These are phyloP conservation scores for Saccharomyces hybrid DNA, from an alignment of 1,139 yeast genomes.

Conservation along the genomic window DNA sequence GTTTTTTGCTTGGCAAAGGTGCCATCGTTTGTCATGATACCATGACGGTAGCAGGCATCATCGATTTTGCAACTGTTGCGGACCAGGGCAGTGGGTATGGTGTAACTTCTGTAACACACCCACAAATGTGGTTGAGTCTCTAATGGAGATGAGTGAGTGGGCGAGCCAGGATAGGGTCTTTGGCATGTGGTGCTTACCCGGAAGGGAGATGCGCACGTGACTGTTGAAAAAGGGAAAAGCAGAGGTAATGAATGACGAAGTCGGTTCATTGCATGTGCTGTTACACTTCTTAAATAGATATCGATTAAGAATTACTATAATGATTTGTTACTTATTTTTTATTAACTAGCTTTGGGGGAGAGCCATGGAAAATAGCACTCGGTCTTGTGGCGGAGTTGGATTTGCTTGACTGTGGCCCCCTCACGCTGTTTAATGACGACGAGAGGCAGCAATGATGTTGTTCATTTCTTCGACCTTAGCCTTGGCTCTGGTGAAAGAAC, in stretches of 20 bases:
- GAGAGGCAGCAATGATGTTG: constrained; percentile 93
- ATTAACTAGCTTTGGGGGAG: not conserved
- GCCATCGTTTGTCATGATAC: not conserved
- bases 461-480: constrained; percentile 99
- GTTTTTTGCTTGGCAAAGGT: not conserved
- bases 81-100: no score
- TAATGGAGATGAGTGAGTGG: not conserved
- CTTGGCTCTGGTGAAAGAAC: constrained; percentile 99
- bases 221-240: not conserved
- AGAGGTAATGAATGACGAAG: not conserved
- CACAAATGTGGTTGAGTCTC: not conserved
- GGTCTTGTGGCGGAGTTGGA: not conserved
- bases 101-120: not conserved
- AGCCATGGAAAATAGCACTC: not conserved
- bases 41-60: not conserved
- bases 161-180: no score
- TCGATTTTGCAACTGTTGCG: not conserved
- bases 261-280: not conserved
- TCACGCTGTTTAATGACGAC: constrained; percentile 51
- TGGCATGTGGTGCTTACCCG: not conserved
- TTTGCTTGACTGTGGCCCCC: not conserved
- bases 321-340: not conserved
- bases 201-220: not conserved
- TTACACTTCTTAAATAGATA: constrained; percentile 1
- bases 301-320: not conserved